Conservation (phyloP, 805 yeast genomes). For the Kuraishia floccosa region DNA sequence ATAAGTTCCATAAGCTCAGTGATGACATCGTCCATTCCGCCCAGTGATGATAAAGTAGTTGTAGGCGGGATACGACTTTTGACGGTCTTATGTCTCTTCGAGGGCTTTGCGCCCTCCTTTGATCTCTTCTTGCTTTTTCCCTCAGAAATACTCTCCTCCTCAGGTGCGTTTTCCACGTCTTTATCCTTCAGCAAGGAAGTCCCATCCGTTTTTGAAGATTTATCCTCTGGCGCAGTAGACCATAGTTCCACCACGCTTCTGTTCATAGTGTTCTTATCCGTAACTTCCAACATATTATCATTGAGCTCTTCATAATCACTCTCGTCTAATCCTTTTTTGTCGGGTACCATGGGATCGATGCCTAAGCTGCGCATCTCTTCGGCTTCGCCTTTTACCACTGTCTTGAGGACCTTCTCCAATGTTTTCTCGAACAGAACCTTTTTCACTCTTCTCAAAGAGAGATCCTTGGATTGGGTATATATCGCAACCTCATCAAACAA, state of each 20-base stretch:
- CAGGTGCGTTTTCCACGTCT: constrained; percentile 6
- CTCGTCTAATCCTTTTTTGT: constrained; percentile 5
- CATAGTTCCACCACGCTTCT: constrained; percentile 67
- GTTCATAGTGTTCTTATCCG: constrained; percentile 60
- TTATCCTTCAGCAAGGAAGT: constrained; percentile 3
- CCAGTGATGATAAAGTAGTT: constrained; percentile 59
- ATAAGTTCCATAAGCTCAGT: constrained; percentile 82
- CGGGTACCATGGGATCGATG: constrained; percentile 10
- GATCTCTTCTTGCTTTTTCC: constrained; percentile 38
- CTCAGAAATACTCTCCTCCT: constrained; percentile 11
- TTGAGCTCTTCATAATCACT: constrained; percentile 21
- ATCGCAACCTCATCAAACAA: too few relatives aligned
- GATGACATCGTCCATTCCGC: constrained; percentile 83
- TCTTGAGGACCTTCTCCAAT: constrained; percentile 30
- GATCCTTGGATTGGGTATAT: too few relatives aligned
- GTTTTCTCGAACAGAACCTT: too few relatives aligned
- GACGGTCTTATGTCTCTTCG: constrained; percentile 20
- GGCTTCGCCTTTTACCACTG: constrained; percentile 48
- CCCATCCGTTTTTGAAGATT: constrained; percentile 5
- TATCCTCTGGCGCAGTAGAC: constrained; percentile 22
- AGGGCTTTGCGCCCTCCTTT: constrained; percentile 23
- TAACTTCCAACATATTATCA: constrained; percentile 49
- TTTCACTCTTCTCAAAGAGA: too few relatives aligned
- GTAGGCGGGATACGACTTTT: constrained; percentile 63
- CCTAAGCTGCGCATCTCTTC: constrained; percentile 35